Percentiles rank a stretch among this genome's conserved stretches.
phyloP scores from a whole-genome alignment of 306 rosid genomes.

The Cucurbita moschata region DNA sequence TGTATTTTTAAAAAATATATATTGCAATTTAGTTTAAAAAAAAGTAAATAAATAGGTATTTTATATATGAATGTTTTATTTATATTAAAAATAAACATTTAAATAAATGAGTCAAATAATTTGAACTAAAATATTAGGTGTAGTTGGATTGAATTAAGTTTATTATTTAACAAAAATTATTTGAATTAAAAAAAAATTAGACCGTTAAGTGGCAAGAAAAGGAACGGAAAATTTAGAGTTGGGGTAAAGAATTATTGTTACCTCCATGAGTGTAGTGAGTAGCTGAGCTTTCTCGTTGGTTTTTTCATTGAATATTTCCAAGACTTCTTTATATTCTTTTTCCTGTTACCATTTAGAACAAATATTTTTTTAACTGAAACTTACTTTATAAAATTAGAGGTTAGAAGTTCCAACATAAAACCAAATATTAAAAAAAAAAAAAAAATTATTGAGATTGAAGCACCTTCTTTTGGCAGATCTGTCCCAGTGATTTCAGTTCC shows the following conservation, averaged over 20 bases:
- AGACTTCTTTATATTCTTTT: slow-evolving; percentile 65
- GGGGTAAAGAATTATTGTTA: slow-evolving; percentile 10
- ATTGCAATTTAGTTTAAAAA: too few species aligned
- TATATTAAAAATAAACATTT: too few species aligned
- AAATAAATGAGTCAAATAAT: too few species aligned
- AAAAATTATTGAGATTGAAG: background rate
- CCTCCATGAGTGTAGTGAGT: slow-evolving; percentile 59
- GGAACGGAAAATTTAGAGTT: background rate
- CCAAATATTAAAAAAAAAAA: background rate
- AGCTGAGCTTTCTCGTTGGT: slow-evolving; percentile 68
- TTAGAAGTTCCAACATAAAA: background rate
- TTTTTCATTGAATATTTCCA: slow-evolving; percentile 59
- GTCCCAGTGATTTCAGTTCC: slow-evolving; percentile 69
- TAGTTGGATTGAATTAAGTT: too few species aligned
- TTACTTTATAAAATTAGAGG: background rate
- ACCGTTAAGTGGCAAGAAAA: too few species aligned
- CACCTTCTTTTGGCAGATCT: slow-evolving; percentile 72
- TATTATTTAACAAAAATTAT: too few species aligned
- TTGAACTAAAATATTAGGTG: too few species aligned
- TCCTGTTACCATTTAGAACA: slow-evolving; percentile 26
- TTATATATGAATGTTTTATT: too few species aligned
- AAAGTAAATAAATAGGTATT: too few species aligned
- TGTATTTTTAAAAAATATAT: too few species aligned
- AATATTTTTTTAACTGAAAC: background rate
- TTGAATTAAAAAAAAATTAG: too few species aligned